Evolutionary conservation across 805 yeast genomes (phyloP).

Genomic region (Metschnikowia aberdeeniae): DNA sequence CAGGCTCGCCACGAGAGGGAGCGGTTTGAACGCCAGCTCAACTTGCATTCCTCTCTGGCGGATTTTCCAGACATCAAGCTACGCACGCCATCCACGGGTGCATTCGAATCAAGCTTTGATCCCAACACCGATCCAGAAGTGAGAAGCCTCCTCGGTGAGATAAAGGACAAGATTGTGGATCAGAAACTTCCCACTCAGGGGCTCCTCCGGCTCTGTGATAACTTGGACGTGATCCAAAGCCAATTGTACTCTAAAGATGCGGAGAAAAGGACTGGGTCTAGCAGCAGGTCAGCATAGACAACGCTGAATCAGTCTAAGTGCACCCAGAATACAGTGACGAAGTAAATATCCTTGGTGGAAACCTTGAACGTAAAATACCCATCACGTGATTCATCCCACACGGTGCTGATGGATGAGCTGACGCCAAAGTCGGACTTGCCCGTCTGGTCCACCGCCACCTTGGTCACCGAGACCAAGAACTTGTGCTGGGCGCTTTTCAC

Average conservation of each 20-base stretch:
- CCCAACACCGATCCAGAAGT: slow-evolving; percentile 15
- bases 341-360: slow-evolving; percentile 19
- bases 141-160: background rate
- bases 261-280: too few relatives aligned
- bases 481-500: slow-evolving; percentile 52
- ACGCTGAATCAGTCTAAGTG: slow-evolving; percentile 7
- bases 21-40: slow-evolving; percentile 4
- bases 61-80: background rate
- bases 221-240: slow-evolving; percentile 13
- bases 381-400: slow-evolving; percentile 56
- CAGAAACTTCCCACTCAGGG: slow-evolving; percentile 2
- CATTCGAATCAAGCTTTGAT: slow-evolving; percentile 7
- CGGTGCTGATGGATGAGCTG: slow-evolving; percentile 44
- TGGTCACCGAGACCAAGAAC: slow-evolving; percentile 46
- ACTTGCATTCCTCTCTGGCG: slow-evolving; percentile 1
- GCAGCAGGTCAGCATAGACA: background rate
- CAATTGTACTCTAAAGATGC: slow-evolving; percentile 4
- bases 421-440: slow-evolving; percentile 22
- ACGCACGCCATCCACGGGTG: background rate
- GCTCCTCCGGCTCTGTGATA: slow-evolving; percentile 11
- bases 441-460: slow-evolving; percentile 20
- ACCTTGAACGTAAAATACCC: slow-evolving; percentile 43
- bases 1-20: slow-evolving; percentile 10
- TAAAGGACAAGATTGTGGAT: background rate
- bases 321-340: slow-evolving; percentile 18